Evolutionary conservation across 495 filamentous ascomycete species (phyloP), one percentile per base, ranked within the genome.

Genomic region (Monascus purpureus): DNA sequence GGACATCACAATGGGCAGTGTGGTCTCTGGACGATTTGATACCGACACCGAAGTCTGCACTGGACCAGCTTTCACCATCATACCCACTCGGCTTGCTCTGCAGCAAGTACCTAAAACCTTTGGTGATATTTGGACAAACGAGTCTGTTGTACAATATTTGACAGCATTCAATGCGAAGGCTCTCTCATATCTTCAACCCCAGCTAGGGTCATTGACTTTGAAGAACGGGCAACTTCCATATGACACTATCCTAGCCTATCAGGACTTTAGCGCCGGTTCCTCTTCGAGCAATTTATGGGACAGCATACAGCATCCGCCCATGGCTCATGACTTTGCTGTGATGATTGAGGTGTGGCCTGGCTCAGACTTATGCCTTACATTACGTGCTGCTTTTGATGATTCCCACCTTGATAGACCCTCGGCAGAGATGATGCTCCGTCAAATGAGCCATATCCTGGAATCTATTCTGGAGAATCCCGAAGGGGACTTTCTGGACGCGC

Each of bases 31-130:
- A 3, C 64, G 81, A 26, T 65, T 73, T 17, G 48, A 80, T 17
- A 61, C 72, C 6, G 63, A 59, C 1, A 62, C 70, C 4, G 77
- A 80, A 24, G 47, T 53, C 1, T 63, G 73, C 11, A 67, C 81
- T 25, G 82, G 82, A 0, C 82, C 82, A 2, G 47, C 84, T 5
- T 84, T 87, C 57, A 87, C 85, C 45, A 84, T 77, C 0, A 51
- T 86, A 0, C 82, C 82, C 1, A 74, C 75, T 40, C 31, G 43
- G 29, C 37, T 50, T 13, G 28, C 40, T n/a, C 15, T 46, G 4
- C 27, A 37, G 4, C 18, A 42, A 24, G 25, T 44, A 1, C 17
- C 36, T 2, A 31, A 35, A 12, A n/a, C 24, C 12, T 17, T 11
- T 8, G 35, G 33, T 5, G n/a, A n/a, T n/a, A 2, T 17, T 6